phyloP scores from a whole-genome alignment of 2,329 filamentous ascomycete species.

The Coniochaeta sp. region DNA sequence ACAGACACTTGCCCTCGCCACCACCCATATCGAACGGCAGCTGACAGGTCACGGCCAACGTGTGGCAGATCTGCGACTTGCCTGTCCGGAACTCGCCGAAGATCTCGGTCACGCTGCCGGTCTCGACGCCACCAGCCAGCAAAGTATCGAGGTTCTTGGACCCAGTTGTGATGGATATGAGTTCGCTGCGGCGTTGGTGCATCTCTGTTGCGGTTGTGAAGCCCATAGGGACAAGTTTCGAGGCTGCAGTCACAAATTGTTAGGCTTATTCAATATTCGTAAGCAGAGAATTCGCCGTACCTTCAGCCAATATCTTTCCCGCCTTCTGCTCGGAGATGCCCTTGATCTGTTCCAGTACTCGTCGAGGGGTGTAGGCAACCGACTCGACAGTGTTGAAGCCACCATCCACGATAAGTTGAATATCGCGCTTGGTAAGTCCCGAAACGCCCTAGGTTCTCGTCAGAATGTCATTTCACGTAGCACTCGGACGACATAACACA shows the following conservation, averaged over 20 bases:
- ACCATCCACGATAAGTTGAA: conserved; percentile 84
- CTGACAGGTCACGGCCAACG: conserved; percentile 95
- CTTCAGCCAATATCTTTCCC: conserved; percentile 81
- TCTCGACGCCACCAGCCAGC: conserved; percentile 90
- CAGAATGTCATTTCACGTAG: not conserved
- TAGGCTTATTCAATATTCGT: conserved; percentile 3
- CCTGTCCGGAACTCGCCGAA: conserved; percentile 98
- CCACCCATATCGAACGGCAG: conserved; percentile 98
- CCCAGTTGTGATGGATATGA: conserved; percentile 96
- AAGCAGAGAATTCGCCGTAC: conserved; percentile 36
- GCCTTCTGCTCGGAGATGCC: conserved; percentile 98
- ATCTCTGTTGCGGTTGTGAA: conserved; percentile 99
- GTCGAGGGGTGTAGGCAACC: conserved; percentile 82
- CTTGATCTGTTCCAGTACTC: conserved; percentile 88
- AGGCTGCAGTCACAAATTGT: conserved; percentile 46
- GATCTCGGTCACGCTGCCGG: conserved; percentile 94
- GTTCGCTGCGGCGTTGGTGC: conserved; percentile 91
- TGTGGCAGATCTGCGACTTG: conserved; percentile 98
- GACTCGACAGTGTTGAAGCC: conserved; percentile 95
- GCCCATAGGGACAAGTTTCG: conserved; percentile 95
- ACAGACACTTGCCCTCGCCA: conserved; percentile 95
- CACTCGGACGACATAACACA: conserved; percentile 30
- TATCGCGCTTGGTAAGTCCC: conserved; percentile 89
- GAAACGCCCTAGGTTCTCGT: conserved; percentile 64
- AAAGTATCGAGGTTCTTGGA: conserved; percentile 96